Evolutionary conservation across 2,329 filamentous ascomycete species (phyloP).

Genomic region (Trichophyton schoenleinii): DNA sequence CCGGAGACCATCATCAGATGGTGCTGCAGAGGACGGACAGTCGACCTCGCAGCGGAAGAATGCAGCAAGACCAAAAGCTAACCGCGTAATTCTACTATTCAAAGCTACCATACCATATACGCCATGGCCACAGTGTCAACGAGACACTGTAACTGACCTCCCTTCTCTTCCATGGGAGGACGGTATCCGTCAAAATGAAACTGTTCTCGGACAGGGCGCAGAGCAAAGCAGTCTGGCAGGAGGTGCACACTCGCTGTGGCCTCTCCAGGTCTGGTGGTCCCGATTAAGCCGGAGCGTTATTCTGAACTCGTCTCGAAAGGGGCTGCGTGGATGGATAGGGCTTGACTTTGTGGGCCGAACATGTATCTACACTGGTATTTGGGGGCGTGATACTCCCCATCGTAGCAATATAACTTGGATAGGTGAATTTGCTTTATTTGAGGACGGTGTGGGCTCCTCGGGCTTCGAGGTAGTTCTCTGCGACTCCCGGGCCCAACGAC

Average conservation of each 20-base stretch:
- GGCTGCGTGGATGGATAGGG: slow-evolving; percentile 71
- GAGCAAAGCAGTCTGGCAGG: slow-evolving; percentile 42
- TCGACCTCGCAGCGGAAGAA: neutral
- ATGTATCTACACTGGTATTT: slow-evolving; percentile 27
- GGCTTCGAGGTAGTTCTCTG: slow-evolving; percentile 79
- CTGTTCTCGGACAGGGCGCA: slow-evolving; percentile 47
- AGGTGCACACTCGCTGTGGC: neutral
- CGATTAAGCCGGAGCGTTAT: slow-evolving; percentile 99
- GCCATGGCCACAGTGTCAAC: slow-evolving; percentile 43
- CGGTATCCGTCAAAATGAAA: slow-evolving; percentile 47
- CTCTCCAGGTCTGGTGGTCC: slow-evolving; percentile 49
- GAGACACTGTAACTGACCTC: slow-evolving; percentile 47
- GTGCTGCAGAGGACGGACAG: too few relatives aligned
- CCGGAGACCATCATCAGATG: neutral
- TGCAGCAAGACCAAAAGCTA: neutral
- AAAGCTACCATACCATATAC: slow-evolving; percentile 11
- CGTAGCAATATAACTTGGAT: neutral
- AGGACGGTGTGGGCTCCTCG: slow-evolving; percentile 85
- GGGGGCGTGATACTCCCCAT: neutral
- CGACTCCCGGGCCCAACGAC: slow-evolving; percentile 63
- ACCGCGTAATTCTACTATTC: neutral
- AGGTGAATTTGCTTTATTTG: slow-evolving; percentile 44
- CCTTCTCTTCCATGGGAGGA: slow-evolving; percentile 51
- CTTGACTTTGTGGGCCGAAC: slow-evolving; percentile 94
- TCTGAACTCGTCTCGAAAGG: slow-evolving; percentile 72